Percentiles rank a stretch among this genome's conserved stretches.
Conservation (phyloP, 2,329 filamentous ascomycete genomes). For the Diaporthe eres region DNA sequence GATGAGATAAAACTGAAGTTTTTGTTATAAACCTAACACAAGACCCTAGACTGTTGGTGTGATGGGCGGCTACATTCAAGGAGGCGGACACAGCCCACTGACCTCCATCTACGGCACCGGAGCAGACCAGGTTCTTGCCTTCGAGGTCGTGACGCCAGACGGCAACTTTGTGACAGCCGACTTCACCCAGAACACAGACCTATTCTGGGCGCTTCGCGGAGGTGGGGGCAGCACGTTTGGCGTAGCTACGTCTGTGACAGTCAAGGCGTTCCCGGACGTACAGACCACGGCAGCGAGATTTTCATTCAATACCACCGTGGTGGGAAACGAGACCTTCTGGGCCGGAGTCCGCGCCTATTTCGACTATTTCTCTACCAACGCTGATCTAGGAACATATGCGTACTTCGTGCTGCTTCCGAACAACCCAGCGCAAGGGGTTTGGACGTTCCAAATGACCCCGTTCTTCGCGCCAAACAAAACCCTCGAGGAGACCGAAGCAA, state of each 20-base stretch:
- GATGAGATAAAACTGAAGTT: too few relatives aligned
- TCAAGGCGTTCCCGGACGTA: conserved; percentile 22
- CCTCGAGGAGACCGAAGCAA: background rate
- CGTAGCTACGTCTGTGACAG: conserved; percentile 21
- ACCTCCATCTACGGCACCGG: conserved; percentile 62
- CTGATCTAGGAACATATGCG: conserved; percentile 43
- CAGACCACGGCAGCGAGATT: conserved; percentile 8
- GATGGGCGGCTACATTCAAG: conserved; percentile 65
- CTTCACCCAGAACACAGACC: conserved; percentile 61
- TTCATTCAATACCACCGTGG: conserved; percentile 36
- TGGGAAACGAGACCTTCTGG: conserved; percentile 33
- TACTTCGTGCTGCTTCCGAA: conserved; percentile 17
- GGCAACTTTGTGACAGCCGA: conserved; percentile 62
- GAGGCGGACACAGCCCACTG: conserved; percentile 65
- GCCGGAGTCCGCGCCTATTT: conserved; percentile 20
- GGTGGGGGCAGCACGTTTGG: conserved; percentile 56
- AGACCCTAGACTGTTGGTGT: conserved; percentile 50
- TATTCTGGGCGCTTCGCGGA: conserved; percentile 70
- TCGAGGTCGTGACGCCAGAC: conserved; percentile 61
- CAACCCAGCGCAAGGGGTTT: background rate
- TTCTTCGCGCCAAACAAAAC: conserved; percentile 33
- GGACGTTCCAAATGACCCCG: conserved; percentile 11
- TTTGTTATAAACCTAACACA: background rate
- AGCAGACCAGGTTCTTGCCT: conserved; percentile 64
- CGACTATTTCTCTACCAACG: background rate